Conservation (phyloP, 73 alveolate genomes). For the Loxodes magnus region DNA sequence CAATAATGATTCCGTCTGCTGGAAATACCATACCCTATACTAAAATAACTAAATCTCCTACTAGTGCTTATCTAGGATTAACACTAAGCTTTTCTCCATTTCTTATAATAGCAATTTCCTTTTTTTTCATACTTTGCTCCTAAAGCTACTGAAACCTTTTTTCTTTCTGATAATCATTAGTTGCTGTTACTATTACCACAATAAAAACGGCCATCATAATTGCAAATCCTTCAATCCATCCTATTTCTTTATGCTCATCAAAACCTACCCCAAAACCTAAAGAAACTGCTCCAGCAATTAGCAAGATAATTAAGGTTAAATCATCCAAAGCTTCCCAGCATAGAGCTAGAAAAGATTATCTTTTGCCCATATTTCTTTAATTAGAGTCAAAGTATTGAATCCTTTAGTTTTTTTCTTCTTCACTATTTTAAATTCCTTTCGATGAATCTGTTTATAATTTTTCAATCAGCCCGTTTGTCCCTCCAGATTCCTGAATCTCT, state of each 20-base stretch:
- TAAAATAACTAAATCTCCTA: slow-evolving; percentile 69
- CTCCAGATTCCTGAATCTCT: not conserved
- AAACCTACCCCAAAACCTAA: not conserved
- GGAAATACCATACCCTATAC: slow-evolving; percentile 74
- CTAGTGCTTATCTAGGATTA: slow-evolving; percentile 38
- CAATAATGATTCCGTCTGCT: slow-evolving; percentile 62
- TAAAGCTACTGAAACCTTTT: not conserved
- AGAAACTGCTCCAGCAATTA: not conserved
- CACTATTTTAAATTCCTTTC: not conserved
- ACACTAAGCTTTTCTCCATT: slow-evolving; percentile 34
- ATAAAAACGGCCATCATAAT: slow-evolving; percentile 52
- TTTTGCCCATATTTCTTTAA: not conserved
- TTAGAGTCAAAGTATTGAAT: not conserved
- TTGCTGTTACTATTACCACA: slow-evolving; percentile 43
- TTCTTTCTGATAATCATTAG: slow-evolving; percentile 9
- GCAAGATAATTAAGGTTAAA: not conserved
- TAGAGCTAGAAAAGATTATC: not conserved
- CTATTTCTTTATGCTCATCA: slow-evolving; percentile 4
- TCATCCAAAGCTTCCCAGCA: not conserved
- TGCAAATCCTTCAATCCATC: slow-evolving; percentile 62
- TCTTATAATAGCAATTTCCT: slow-evolving; percentile 39
- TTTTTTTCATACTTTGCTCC: not conserved
- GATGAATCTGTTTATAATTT: not conserved
- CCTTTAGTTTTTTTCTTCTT: not conserved
- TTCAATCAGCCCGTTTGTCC: slow-evolving; percentile 1